A percentile compares a stretch with the other conserved stretches of the same genome.
Conservation (phyloP, 2,329 filamentous ascomycete genomes). For the Pseudogymnoascus sp. region DNA sequence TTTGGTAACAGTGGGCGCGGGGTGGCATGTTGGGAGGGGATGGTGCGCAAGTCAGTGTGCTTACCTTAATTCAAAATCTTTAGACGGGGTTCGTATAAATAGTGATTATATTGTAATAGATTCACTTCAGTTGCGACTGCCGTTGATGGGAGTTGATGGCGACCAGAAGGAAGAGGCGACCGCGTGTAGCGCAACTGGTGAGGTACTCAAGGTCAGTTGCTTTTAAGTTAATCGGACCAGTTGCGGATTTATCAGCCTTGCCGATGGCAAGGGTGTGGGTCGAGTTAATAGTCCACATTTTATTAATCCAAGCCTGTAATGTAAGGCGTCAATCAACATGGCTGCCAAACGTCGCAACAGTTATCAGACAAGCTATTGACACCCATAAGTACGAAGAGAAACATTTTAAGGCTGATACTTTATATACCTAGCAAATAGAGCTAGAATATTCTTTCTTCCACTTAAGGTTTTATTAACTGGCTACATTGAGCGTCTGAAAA, state of each 20-base stretch:
- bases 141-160: not conserved
- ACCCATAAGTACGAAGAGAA: not conserved
- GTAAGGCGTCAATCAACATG: not conserved
- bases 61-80: not conserved
- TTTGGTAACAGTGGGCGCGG: not conserved
- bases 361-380: not conserved
- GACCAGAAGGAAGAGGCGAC: not conserved
- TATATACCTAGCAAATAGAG: not conserved
- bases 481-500: not conserved
- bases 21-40: not conserved
- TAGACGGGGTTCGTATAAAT: not conserved
- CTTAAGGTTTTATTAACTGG: not conserved
- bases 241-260: constrained; percentile 4
- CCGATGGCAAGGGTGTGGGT: not conserved
- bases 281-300: not conserved
- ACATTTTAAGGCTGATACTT: not conserved
- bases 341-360: not conserved
- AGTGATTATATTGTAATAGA: not conserved
- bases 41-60: not conserved
- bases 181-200: not conserved
- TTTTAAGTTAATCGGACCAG: not conserved
- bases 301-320: not conserved
- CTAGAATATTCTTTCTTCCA: not conserved
- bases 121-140: not conserved
- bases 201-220: not conserved